Percentiles rank a stretch among this genome's conserved stretches.
Conservation (phyloP, 164 flowering plant genomes). For the Vitis rotundifolia region DNA sequence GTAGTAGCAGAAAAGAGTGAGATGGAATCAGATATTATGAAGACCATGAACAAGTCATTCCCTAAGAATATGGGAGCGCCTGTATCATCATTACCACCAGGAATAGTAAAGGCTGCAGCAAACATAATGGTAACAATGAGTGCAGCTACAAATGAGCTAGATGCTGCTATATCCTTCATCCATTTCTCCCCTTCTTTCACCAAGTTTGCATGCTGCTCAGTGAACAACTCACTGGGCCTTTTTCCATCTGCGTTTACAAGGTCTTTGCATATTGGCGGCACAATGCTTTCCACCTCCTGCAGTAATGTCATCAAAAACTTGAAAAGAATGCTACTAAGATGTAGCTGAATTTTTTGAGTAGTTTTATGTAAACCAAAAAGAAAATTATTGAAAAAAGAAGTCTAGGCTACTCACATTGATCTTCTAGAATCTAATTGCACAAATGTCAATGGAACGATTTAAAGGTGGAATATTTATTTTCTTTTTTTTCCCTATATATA, state of each 20-base stretch:
- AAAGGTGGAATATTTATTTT: no score
- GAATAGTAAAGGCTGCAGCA: slow-evolving; percentile 21
- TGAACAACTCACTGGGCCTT: slow-evolving; percentile 29
- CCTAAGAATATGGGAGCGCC: slow-evolving; percentile 8
- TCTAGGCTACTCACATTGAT: no score
- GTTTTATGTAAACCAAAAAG: no score
- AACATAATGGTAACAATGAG: slow-evolving; percentile 28
- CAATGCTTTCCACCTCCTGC: slow-evolving; percentile 32
- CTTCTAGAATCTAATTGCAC: no score
- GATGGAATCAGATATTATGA: slow-evolving; percentile 13
- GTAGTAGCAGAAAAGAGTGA: slow-evolving; percentile 22
- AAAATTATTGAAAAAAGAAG: no score
- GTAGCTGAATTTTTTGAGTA: no score
- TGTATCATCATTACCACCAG: slow-evolving; percentile 17
- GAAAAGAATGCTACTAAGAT: no score
- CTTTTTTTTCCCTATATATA: no score
- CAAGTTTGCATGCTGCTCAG: slow-evolving; percentile 17
- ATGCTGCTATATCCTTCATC: slow-evolving; percentile 19
- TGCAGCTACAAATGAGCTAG: slow-evolving; percentile 19
- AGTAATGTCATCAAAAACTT: neutral
- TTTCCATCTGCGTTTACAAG: neutral
- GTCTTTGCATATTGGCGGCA: slow-evolving; percentile 11
- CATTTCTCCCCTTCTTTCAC: slow-evolving; percentile 19
- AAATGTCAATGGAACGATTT: no score
- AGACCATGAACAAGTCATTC: slow-evolving; percentile 1